Conservation (phyloP, 2,329 filamentous ascomycete genomes). For the Neonectria hederae region DNA sequence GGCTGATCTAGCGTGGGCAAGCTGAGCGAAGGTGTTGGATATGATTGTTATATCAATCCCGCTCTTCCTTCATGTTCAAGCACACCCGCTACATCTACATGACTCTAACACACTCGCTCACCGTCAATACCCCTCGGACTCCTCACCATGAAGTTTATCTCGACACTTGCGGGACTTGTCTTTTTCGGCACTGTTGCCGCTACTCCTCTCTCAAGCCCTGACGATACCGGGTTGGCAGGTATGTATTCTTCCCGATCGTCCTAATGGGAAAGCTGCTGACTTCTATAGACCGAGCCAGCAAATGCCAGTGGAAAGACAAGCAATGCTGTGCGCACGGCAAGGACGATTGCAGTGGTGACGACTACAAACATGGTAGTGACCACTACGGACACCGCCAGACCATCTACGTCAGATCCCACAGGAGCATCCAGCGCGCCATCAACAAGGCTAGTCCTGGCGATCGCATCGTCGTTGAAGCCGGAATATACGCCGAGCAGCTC, state of each 20-base stretch:
- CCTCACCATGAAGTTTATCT: constrained; percentile 24
- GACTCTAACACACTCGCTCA: neutral
- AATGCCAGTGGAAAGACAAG: constrained; percentile 31
- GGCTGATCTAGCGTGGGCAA: neutral
- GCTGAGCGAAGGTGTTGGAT: neutral
- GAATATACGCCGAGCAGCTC: constrained; percentile 48
- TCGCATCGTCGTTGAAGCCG: constrained; percentile 45
- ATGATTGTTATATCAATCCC: neutral
- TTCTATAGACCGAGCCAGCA: constrained; percentile 16
- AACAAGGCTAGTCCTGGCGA: constrained; percentile 41
- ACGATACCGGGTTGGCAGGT: constrained; percentile 17
- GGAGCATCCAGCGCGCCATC: constrained; percentile 47
- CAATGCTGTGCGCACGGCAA: constrained; percentile 23
- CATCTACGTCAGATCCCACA: constrained; percentile 27
- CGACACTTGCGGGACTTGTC: constrained; percentile 10
- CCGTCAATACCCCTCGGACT: neutral
- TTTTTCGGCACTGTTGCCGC: constrained; percentile 20
- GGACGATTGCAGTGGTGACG: neutral
- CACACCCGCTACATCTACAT: neutral
- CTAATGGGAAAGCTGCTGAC: neutral
- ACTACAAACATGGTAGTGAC: neutral
- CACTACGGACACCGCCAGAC: constrained; percentile 22
- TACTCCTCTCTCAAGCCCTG: constrained; percentile 24
- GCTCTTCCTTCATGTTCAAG: too few species aligned
- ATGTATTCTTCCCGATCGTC: neutral